Evolutionary conservation across 23 red algal genomes (phyloP), one percentile per base, ranked within the genome.

Genomic region (Rhodosorus marinus): DNA sequence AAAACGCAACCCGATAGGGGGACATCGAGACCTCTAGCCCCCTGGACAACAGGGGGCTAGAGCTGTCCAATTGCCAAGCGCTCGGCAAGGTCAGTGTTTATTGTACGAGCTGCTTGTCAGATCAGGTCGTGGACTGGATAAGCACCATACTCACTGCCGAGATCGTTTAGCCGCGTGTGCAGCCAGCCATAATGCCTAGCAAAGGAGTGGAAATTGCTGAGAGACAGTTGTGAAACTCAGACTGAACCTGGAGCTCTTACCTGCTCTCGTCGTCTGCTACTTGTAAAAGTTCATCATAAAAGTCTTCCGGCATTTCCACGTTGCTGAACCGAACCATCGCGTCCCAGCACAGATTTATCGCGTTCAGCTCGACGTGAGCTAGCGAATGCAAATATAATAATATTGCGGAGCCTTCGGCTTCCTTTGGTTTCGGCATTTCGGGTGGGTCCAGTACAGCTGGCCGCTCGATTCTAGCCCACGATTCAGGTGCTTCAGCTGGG

Each of bases 331-430:
- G 79, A 0, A 68, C 38, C 52, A 73, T 58, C 33, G 79, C 75
- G 49, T 84, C 79, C 22, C 60, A 64, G 26, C 55, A 58, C n/a
- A 84, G 60, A 53, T 84, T 65, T 38, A 84, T 84, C 17, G 79
- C 79, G 54, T 74, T 84, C 7, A 84, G 52, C 26, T 84, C 79
- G 1, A 84, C 79, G 56, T 84, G 79, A 20, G 79, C 79, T 24
- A 84, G 57, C 0, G 55, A 45, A 54, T 84, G 79, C 19, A 84
- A n/a, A 33, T 54, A 27, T 33, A 73, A 84, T 21, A 84, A 8
- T 52, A 5, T 9, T n/a, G n/a, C n/a, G n/a, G n/a, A n/a, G n/a
- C n/a, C n/a, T n/a, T n/a, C n/a, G n/a, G n/a, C n/a, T n/a, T n/a
- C n/a, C n/a, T n/a, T n/a, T n/a, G n/a, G n/a, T n/a, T n/a, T n/a